Base-by-base conservation (phyloP, 139 green algal species). In the Volvox reticuliferus region DNA sequence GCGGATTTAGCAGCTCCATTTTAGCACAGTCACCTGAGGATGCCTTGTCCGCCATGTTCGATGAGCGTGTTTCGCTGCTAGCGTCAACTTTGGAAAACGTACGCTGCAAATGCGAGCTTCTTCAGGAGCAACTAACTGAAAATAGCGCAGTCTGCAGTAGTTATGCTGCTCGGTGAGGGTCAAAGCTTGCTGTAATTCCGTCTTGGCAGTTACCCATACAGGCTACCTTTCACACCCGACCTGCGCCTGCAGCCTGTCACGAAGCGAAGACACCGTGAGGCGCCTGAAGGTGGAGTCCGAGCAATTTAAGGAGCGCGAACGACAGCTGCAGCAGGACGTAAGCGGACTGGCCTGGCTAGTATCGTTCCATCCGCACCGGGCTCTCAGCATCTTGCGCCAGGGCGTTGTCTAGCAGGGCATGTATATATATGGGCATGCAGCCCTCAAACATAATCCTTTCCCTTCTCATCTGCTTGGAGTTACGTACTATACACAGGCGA, bases 241-340 rank as follows among this genome's bases (percentile, higher is more conserved):
- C 9, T 71, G 36, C 67, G 28, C n/a, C 36, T 75, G 21, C 88
- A 93, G 91, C 50, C 26, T 93, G 65, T 76, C 55, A 0, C 75
- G 73, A 16, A 82, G 87, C 55, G 87, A 92, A 50, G 86, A 93
- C 9, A 62, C 35, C 3, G 50, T 79, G 35, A 37, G 79, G 69
- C 68, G 44, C 13, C 37, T 91, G 65, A 63, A 61, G 21, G 32
- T 61, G 1, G 81, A 89, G 68, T 33, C 69, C 12, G 85, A 89
- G 69, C 69, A 69, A n/a, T 61, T 1, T n/a, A 55, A 73, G 75
- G 76, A 83, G 67, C 79, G 87, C 28, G 82, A 91, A 63, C 91
- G 91, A 55, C 82, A 83, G 69, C 91, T 92, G 65, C 86, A 91
- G 61, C 87, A 84, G 22, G 87, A 93, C 71, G 91, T 93, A 61